Percentiles rank a stretch among this genome's conserved stretches.
These are phyloP conservation scores for Ramichloridium luteum DNA, from an alignment of 2,329 filamentous ascomycete species.

Conservation along the genomic window DNA sequence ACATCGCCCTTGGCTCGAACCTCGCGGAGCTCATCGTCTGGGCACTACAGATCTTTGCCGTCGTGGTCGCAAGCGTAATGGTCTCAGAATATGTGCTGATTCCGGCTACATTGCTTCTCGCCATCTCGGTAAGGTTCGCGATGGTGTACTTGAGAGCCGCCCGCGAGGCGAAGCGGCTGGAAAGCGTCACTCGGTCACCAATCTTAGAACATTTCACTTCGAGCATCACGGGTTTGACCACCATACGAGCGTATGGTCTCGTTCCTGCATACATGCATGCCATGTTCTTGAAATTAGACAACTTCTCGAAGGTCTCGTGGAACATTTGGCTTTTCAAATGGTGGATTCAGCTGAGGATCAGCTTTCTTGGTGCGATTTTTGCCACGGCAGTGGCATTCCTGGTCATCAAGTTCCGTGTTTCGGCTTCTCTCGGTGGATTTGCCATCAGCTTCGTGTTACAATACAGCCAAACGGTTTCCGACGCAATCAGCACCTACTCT, in stretches of 20 bases:
- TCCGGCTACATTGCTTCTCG: conserved; percentile 1
- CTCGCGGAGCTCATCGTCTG: conserved; percentile 4
- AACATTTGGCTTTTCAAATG: conserved; percentile 1
- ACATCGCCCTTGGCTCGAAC: conserved; percentile 27
- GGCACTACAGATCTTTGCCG: conserved; percentile 3
- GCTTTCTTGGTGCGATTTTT: conserved; percentile 1
- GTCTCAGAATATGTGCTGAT: conserved; percentile 1
- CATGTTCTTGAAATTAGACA: not conserved
- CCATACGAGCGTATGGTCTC: not conserved
- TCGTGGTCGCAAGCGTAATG: conserved; percentile 3
- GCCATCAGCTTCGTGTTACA: conserved; percentile 1
- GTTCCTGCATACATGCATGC: not conserved
- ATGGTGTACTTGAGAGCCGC: conserved; percentile 2
- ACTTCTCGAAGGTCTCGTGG: not conserved
- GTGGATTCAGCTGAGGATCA: conserved; percentile 1
- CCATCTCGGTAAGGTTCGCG: conserved; percentile 1
- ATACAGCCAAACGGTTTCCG: conserved; percentile 1
- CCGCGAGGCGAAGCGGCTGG: conserved; percentile 4
- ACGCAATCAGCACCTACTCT: conserved; percentile 1
- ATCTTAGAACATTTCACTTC: conserved; percentile 4
- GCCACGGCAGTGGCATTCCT: not conserved
- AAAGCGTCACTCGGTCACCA: conserved; percentile 3
- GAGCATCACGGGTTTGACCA: conserved; percentile 2
- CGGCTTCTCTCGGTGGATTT: not conserved
- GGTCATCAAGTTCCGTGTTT: not conserved